Evolutionary conservation across 331 rosid species (phyloP).

Genomic region (Pyrus hybrid): DNA sequence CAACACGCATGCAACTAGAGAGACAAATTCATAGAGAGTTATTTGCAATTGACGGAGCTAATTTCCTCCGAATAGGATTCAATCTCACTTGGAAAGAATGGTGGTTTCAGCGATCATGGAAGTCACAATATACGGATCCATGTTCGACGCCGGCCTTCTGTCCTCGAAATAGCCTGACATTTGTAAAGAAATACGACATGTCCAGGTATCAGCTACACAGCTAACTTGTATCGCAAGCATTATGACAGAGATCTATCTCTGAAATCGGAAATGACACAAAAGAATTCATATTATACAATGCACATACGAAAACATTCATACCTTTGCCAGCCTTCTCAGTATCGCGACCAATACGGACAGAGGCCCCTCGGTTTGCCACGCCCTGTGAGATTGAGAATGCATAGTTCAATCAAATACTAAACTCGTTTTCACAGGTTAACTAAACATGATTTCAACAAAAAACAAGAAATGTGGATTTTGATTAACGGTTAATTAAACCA

Average conservation of each 20-base stretch:
- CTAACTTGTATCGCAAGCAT: too few relatives aligned
- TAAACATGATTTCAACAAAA: background rate
- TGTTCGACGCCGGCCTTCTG: constrained; percentile 48
- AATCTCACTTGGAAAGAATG: constrained; percentile 23
- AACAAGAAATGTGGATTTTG: background rate
- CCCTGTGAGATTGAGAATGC: constrained; percentile 29
- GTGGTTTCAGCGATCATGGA: constrained; percentile 53
- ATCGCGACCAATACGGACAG: constrained; percentile 46
- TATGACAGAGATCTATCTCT: too few relatives aligned
- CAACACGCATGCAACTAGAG: background rate
- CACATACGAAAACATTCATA: background rate
- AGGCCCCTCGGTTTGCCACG: constrained; percentile 54
- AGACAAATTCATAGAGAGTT: background rate
- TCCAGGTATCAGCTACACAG: too few relatives aligned
- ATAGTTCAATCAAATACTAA: background rate
- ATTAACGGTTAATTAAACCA: too few relatives aligned
- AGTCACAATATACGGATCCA: constrained; percentile 54
- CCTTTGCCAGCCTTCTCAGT: constrained; percentile 51
- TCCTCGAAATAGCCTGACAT: constrained; percentile 49
- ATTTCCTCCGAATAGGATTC: background rate
- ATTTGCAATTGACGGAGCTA: background rate
- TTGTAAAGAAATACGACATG: background rate
- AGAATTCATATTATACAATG: background rate
- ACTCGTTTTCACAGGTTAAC: background rate
- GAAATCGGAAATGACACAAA: too few relatives aligned